Evolutionary conservation across 805 yeast genomes (phyloP).

Genomic region (Lipomyces kockii): DNA sequence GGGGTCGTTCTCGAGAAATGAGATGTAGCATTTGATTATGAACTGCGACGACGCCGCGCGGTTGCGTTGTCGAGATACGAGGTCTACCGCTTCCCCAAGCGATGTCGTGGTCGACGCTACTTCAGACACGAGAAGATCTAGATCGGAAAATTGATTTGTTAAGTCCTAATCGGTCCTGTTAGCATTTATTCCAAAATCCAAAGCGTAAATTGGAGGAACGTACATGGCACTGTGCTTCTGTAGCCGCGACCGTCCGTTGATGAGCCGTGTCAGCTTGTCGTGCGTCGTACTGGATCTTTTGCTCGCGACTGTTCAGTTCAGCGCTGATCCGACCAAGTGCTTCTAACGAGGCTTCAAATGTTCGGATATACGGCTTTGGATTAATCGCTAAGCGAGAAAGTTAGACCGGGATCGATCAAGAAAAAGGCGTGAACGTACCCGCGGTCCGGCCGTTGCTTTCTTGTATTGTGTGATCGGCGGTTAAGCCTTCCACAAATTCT

Average conservation of each 20-base stretch:
- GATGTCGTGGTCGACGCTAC: conserved; percentile 69
- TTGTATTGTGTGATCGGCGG: conserved; percentile 28
- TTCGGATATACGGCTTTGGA: conserved; percentile 92
- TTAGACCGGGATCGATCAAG: not conserved
- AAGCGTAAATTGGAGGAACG: not conserved
- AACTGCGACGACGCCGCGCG: conserved; percentile 73
- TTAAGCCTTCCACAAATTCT: conserved; percentile 36
- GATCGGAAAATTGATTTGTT: conserved; percentile 55
- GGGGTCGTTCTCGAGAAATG: conserved; percentile 65
- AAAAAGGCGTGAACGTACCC: conserved; percentile 9
- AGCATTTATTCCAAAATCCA: not conserved
- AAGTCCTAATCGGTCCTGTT: conserved; percentile 18
- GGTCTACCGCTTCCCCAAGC: conserved; percentile 67
- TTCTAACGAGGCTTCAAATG: conserved; percentile 82
- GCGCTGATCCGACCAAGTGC: conserved; percentile 67
- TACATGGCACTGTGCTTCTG: conserved; percentile 28
- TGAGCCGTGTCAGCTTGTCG: conserved; percentile 48
- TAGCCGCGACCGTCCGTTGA: conserved; percentile 12
- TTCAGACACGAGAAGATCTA: conserved; percentile 59
- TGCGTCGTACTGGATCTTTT: conserved; percentile 60
- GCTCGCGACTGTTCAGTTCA: conserved; percentile 58
- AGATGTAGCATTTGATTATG: conserved; percentile 74
- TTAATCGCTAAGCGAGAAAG: conserved; percentile 53
- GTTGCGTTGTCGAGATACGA: conserved; percentile 72
- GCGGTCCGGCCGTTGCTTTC: conserved; percentile 17